Conservation (phyloP, 1,284 basidiomycete species). For the Cutaneotrichosporon spelunceum region DNA sequence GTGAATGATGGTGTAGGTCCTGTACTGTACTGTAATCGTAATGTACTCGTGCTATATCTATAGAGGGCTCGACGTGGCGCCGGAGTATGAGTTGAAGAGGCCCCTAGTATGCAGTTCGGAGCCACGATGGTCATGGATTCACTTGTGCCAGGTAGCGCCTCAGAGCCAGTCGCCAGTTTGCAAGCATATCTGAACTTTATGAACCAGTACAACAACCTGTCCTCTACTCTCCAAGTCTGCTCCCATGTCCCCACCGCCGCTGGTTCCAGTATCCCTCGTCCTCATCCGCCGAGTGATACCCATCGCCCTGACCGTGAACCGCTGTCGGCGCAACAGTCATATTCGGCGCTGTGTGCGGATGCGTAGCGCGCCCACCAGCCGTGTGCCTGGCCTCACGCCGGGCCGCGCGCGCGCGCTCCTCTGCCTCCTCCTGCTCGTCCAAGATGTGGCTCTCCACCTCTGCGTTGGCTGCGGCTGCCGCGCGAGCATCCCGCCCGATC, state of each 20-base stretch:
- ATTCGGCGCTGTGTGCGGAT: constrained; percentile 1
- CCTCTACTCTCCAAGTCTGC: constrained; percentile 15
- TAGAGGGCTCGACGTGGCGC: too few relatives aligned
- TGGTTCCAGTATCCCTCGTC: constrained; percentile 20
- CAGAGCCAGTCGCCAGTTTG: too few relatives aligned
- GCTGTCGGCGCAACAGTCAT: background rate
- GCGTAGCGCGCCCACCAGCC: background rate
- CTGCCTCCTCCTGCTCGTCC: background rate
- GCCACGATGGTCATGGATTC: too few relatives aligned
- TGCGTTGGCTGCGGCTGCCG: constrained; percentile 13
- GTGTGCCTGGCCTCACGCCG: background rate
- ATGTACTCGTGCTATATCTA: too few relatives aligned
- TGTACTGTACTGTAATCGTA: too few relatives aligned
- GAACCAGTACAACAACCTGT: background rate
- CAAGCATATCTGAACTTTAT: background rate
- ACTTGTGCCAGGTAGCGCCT: too few relatives aligned
- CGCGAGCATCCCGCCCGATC: constrained; percentile 26
- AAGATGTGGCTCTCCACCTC: background rate
- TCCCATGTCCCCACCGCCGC: constrained; percentile 20
- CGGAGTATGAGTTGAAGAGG: too few relatives aligned
- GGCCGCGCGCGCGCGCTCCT: background rate
- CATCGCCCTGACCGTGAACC: constrained; percentile 12
- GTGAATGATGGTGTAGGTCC: too few relatives aligned
- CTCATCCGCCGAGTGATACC: too few relatives aligned
- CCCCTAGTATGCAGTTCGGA: too few relatives aligned